A percentile compares a stretch with the other conserved stretches of the same genome.
Evolutionary conservation across 176 grass and related monocot genomes (phyloP).

Genomic region (Cenchrus americanus): DNA sequence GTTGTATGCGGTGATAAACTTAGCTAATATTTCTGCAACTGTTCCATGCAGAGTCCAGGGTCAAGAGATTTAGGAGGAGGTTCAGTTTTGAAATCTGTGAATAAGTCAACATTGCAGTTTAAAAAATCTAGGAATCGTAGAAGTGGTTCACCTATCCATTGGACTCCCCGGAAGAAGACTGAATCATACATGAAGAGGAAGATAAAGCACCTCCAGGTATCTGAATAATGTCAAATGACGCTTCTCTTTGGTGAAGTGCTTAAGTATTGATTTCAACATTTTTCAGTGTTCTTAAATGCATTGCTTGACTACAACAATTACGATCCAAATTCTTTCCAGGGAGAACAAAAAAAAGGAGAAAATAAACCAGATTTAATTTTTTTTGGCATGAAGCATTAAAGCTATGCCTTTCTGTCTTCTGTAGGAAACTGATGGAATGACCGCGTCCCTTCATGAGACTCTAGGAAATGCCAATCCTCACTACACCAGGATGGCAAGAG

Average conservation of each 20-base stretch:
- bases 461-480: slow-evolving; percentile 81
- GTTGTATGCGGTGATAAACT: not conserved
- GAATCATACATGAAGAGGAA: slow-evolving; percentile 96
- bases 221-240: slow-evolving; percentile 18
- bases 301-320: not conserved
- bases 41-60: slow-evolving; percentile 57
- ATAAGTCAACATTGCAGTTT: slow-evolving; percentile 76
- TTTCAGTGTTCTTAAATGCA: not conserved
- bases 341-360: not conserved
- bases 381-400: slow-evolving; percentile 24
- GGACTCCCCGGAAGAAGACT: slow-evolving; percentile 79
- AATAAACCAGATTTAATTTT: not conserved
- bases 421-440: slow-evolving; percentile 87
- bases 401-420: slow-evolving; percentile 37
- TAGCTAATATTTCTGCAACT: slow-evolving; percentile 22
- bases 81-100: slow-evolving; percentile 67
- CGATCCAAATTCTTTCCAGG: not conserved
- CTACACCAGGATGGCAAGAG: slow-evolving; percentile 85
- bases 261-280: not conserved
- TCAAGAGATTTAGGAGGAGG: slow-evolving; percentile 56
- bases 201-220: slow-evolving; percentile 90
- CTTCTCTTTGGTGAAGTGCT: slow-evolving; percentile 12
- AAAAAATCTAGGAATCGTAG: slow-evolving; percentile 67
- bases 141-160: slow-evolving; percentile 66
- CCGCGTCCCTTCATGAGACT: slow-evolving; percentile 74